Evolutionary conservation across 805 yeast species (phyloP).

Genomic region (Candida gorgasii): DNA sequence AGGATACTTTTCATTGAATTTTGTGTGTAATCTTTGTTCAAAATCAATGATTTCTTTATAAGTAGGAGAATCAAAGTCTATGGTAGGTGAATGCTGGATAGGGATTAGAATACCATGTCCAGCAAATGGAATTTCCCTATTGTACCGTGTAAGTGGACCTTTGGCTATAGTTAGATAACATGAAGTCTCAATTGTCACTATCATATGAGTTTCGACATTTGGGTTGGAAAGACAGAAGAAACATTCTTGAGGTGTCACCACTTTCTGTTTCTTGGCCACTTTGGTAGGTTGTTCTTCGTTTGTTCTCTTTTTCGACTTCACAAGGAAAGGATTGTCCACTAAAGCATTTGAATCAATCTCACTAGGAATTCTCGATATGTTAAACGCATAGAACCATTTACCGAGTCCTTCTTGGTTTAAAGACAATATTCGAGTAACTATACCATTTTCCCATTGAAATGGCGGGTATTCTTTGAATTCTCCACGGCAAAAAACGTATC

Average conservation of each 20-base stretch:
- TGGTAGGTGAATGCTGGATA: constrained; percentile 61
- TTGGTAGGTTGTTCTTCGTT: constrained; percentile 12
- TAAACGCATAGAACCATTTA: constrained; percentile 77
- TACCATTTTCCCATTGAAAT: constrained; percentile 53
- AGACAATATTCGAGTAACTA: constrained; percentile 64
- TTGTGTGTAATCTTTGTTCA: constrained; percentile 48
- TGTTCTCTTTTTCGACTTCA: constrained; percentile 17
- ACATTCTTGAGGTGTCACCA: constrained; percentile 61
- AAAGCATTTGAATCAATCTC: constrained; percentile 12
- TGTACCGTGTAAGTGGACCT: constrained; percentile 73
- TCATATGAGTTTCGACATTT: constrained; percentile 73
- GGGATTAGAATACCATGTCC: constrained; percentile 86
- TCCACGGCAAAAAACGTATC: constrained; percentile 67
- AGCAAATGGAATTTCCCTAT: constrained; percentile 52
- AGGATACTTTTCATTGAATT: constrained; percentile 41
- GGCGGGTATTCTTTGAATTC: constrained; percentile 56
- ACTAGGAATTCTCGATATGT: constrained; percentile 16
- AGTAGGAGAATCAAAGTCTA: constrained; percentile 26
- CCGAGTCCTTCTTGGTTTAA: constrained; percentile 58
- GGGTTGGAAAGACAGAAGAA: constrained; percentile 86
- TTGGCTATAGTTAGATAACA: constrained; percentile 77
- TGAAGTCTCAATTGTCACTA: constrained; percentile 68
- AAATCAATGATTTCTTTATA: constrained; percentile 47
- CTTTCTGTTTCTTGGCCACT: constrained; percentile 30
- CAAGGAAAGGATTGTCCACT: constrained; percentile 28